phyloP scores from a whole-genome alignment of 1,284 basidiomycete genomes.

The Peniophora sp. region DNA sequence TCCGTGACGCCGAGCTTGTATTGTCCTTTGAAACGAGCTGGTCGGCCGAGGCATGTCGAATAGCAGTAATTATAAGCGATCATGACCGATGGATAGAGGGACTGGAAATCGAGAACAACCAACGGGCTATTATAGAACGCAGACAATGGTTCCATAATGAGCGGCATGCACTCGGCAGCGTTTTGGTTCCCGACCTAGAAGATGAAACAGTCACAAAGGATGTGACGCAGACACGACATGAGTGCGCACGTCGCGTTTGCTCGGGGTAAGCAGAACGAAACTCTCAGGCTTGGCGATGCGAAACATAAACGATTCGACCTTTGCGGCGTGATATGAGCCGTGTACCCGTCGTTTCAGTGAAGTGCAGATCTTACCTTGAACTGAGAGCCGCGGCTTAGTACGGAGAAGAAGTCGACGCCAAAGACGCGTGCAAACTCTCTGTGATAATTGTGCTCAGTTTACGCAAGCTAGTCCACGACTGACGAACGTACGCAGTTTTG shows the following conservation, averaged over 20 bases:
- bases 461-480: not conserved
- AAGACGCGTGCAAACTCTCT: constrained; percentile 97
- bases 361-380: constrained; percentile 51
- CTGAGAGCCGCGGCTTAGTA: constrained; percentile 90
- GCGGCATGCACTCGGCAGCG: constrained; percentile 89
- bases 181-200: constrained; percentile 89
- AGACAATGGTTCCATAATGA: constrained; percentile 92
- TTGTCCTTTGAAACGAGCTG: constrained; percentile 76
- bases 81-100: constrained; percentile 95
- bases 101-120: constrained; percentile 92
- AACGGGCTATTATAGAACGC: constrained; percentile 92
- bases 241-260: constrained; percentile 71
- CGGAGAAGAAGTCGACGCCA: constrained; percentile 95
- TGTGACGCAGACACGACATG: not conserved
- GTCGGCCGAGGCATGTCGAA: constrained; percentile 91
- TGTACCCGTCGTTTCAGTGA: too few species aligned
- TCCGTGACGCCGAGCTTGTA: constrained; percentile 86
- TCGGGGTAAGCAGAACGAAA: constrained; percentile 84
- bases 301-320: constrained; percentile 95
- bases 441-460: constrained; percentile 1
- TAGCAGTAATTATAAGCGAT: constrained; percentile 98
- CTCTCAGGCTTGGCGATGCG: constrained; percentile 96
- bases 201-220: constrained; percentile 4
- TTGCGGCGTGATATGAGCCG: too few species aligned
- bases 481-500: constrained; percentile 71